Evolutionary conservation across 768 basidiomycete species (phyloP), one percentile per base, ranked within the genome.

Genomic region (Hericium rajendrae): DNA sequence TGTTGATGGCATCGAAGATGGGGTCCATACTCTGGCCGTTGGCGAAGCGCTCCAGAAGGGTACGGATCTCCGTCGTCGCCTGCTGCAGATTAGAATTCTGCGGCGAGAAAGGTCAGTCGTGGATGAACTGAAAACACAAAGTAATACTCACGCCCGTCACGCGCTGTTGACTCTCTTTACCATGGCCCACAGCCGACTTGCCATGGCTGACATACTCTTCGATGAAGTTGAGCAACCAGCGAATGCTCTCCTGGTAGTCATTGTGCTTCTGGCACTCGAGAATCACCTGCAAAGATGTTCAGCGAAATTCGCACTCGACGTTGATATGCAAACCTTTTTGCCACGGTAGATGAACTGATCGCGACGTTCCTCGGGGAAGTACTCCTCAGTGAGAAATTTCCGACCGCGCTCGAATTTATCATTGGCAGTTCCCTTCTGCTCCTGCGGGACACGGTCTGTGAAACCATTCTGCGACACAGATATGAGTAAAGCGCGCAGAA

Each of bases 301-400:
- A 53, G 22, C 13, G 2, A 15, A 53, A 12, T 28, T 43, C 16
- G n/a, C 51, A 12, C 22, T 41, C 38, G 18, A 18, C 10, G 4
- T 39, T 0, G 5, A 24, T 12, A 4, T 5, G 5, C 2, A 12
- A 24, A 86, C 88, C 83, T 97, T 97, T 78, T 97, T 97, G 6
- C 83, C 78, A 12, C 95, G 82, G 76, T 86, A 95, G 66, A 98
- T 88, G 71, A 93, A 97, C 66, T 91, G 91, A 55, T 95, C 91
- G 22, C 91, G 80, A 20, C 95, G 77, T 70, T 94, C 94, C 63
- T 87, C 77, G 0, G 94, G 94, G 78, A 97, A 94, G 63, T 86
- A 88, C 40, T 94, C 89, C 51, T 94, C 90, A 15, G 73, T 71
- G 54, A 97, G 63, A 70, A 90, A 88, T 37, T 84, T 76, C 66